Base-by-base conservation (phyloP, 805 yeast species). In the Pichia nanzhaoensis region DNA sequence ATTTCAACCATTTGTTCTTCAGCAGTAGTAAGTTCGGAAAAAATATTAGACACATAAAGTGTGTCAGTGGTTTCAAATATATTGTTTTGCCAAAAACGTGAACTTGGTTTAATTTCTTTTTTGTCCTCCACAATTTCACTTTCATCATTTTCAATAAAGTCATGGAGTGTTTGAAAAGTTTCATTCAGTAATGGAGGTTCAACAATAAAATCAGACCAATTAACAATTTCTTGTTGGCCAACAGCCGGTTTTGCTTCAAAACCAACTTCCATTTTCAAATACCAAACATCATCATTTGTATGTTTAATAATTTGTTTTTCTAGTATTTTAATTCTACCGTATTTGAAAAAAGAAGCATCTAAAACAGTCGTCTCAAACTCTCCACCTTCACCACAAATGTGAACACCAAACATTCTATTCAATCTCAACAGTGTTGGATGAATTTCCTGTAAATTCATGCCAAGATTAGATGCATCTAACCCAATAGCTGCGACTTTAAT, bases 341-440 rank as follows among this genome's bases (percentile, higher is more conserved):
- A 68, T 28, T 65, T 66, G 66, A 91, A 93, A 49, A 87, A 82
- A 0, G 96, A 95, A 1, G 95, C 87, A 62, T 93, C 96, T 24
- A 93, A 68, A 2, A 91, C 98, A 53, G 91, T 67, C 0, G 96
- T 83, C 61, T 93, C 99, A 63, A 88, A 93, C 63, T 93, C 99
- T 1, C 99, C 99, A 30, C 99, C 99, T 68, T 93, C 99, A 13
- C 99, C 99, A 67, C 99, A 93, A 0, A 93, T 80, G 61, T 91
- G 96, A 13, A 90, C 85, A 2, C 90, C 95, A 64, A 77, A 90
- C 61, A 68, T 65, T 9, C 59, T 48, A 59, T 89, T 83, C 49
- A 90, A 66, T 34, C 68, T 67, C 12, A 68, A 51, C 58, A 93
- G 62, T 0, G 67, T 73, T 1, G 87, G 84, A 45, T 73, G 75